These are phyloP conservation scores for Kwoniella dejecticola DNA, from an alignment of 768 basidiomycete genomes.

Conservation along the genomic window DNA sequence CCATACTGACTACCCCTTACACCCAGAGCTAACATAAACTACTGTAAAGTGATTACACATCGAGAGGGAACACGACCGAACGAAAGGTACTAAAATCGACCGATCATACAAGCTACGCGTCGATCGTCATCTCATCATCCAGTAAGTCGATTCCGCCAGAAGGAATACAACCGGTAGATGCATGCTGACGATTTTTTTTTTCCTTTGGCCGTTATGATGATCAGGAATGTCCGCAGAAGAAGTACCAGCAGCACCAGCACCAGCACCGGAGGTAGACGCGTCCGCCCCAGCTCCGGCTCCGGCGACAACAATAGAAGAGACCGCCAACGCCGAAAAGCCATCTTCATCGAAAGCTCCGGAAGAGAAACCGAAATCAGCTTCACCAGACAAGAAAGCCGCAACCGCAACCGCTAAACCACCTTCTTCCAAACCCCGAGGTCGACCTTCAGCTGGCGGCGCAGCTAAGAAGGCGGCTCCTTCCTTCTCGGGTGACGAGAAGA, in stretches of 20 bases:
- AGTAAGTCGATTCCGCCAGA: neutral
- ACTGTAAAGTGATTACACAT: no score
- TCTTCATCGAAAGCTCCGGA: neutral
- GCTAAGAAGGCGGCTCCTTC: slow-evolving; percentile 25
- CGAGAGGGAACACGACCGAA: neutral
- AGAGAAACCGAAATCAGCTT: slow-evolving; percentile 15
- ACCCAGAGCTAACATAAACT: neutral
- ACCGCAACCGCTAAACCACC: slow-evolving; percentile 10
- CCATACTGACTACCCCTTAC: neutral
- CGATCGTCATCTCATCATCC: neutral
- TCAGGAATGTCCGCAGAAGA: slow-evolving; percentile 28
- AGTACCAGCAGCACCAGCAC: slow-evolving; percentile 7
- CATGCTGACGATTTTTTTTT: neutral
- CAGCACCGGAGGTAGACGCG: slow-evolving; percentile 17
- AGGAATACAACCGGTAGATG: neutral
- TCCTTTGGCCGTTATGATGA: neutral
- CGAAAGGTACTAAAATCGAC: no score
- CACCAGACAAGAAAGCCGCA: slow-evolving; percentile 23
- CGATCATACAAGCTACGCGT: slow-evolving; percentile 3
- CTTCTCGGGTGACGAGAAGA: slow-evolving; percentile 14
- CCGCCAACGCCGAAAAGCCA: slow-evolving; percentile 15
- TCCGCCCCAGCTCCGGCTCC: slow-evolving; percentile 10
- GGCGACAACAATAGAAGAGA: slow-evolving; percentile 5
- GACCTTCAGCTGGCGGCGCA: slow-evolving; percentile 22
- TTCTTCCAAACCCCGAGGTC: slow-evolving; percentile 24